Base-by-base conservation (phyloP, 148 eudicot species). In the Chenopodium quinoa region DNA sequence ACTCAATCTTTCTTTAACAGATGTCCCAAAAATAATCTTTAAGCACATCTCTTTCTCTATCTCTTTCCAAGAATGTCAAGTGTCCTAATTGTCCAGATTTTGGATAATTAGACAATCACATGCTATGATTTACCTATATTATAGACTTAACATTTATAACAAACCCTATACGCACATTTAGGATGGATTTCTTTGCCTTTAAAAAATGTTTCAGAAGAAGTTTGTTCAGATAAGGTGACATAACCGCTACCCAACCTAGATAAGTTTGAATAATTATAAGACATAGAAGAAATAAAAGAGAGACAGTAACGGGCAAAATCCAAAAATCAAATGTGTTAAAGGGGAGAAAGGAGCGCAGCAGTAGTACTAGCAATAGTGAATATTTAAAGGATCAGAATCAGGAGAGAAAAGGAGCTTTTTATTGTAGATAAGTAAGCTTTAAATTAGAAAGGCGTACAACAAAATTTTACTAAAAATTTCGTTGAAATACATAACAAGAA, bases 311-410 rank as follows among this genome's bases (percentile, higher is more conserved):
- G 46, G 64, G 34, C 11, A 22, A 80, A 37, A 27, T 14, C 54
- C 68, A 79, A 34, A 71, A 19, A 65, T 65, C 66, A 63, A 19
- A n/a, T 20, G 66, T 63, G 31, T 52, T 29, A 75, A 69, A 32
- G 48, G 12, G 23, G 11, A n/a, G 75, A 48, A 19, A 63, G 72
- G 63, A 23, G 29, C 27, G 64, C 52, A 69, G 54, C 66, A 80
- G 65, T 4, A 40, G 29, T 52, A 29, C 25, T 16, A 52, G 20
- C 9, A 34, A 19, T 68, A 56, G 32, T 56, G 54, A 40, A 8
- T 44, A 70, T 9, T 6, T 44, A 4, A 9, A 44, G 52, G 75
- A 40, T 44, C 2, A 44, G 27, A 71, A 9, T 22, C 13, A 0
- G 29, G 4, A 1, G 29, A 27, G 4, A 22, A 58, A 16, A 58